phyloP scores from a whole-genome alignment of 257 asterid genomes.

The Nicotiana benthamiana region DNA sequence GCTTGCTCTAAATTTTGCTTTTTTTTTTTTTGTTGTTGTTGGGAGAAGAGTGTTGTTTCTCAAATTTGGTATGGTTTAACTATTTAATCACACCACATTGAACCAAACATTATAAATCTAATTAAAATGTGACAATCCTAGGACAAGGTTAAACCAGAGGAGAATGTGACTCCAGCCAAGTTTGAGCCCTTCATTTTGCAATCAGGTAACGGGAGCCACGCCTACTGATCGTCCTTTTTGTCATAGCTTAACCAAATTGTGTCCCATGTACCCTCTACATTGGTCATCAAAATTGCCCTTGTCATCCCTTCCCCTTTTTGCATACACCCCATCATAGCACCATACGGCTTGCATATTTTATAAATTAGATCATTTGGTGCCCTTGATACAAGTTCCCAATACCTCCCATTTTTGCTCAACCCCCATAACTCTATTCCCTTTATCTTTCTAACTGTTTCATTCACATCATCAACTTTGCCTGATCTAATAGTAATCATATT shows the following conservation, averaged over 20 bases:
- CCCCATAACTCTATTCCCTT: slow-evolving; percentile 30
- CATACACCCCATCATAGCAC: slow-evolving; percentile 44
- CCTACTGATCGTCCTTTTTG: slow-evolving; percentile 11
- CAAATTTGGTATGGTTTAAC: not conserved
- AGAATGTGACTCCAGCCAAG: slow-evolving; percentile 37
- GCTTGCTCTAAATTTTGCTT: no score
- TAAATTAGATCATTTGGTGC: slow-evolving; percentile 24
- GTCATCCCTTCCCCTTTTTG: slow-evolving; percentile 19
- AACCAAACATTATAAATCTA: not conserved
- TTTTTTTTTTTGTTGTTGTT: no score
- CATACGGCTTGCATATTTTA: slow-evolving; percentile 31
- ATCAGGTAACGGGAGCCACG: slow-evolving; percentile 21
- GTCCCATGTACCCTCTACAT: slow-evolving; percentile 36
- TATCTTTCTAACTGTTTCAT: slow-evolving; percentile 13
- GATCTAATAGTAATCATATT: slow-evolving; percentile 26
- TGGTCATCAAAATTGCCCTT: slow-evolving; percentile 32
- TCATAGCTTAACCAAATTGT: slow-evolving; percentile 32
- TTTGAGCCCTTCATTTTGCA: slow-evolving; percentile 36
- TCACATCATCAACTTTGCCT: not conserved
- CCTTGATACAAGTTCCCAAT: slow-evolving; percentile 29
- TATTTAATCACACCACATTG: not conserved
- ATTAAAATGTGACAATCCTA: not conserved
- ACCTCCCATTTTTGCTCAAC: slow-evolving; percentile 23
- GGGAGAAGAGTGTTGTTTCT: not conserved
- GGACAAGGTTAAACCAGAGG: slow-evolving; percentile 24